phyloP scores from a whole-genome alignment of 1,139 yeast species.

The Yamadazyma buinensis region DNA sequence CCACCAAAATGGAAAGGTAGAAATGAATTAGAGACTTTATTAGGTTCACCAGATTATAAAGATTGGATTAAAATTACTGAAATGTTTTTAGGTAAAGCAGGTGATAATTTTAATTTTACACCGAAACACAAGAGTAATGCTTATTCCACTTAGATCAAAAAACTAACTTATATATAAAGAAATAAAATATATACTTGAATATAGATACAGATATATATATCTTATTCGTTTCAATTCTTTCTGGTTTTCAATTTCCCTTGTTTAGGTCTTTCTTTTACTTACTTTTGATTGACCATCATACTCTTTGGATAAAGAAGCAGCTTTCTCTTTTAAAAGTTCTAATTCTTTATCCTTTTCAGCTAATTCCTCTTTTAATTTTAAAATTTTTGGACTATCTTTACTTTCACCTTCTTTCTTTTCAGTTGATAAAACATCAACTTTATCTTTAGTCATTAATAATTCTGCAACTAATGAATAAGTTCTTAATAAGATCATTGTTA shows the following conservation, averaged over 20 bases:
- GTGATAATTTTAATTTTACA: constrained; percentile 67
- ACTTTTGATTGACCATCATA: constrained; percentile 26
- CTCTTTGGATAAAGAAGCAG: constrained; percentile 61
- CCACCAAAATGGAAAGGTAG: constrained; percentile 96
- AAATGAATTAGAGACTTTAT: constrained; percentile 83
- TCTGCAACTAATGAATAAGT: constrained; percentile 83
- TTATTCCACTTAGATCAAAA: neutral
- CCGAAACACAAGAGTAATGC: constrained; percentile 96
- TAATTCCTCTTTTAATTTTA: constrained; percentile 51
- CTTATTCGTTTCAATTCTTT: no score
- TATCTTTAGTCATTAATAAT: constrained; percentile 57
- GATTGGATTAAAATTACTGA: constrained; percentile 99
- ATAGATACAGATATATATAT: no score
- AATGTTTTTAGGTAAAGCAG: constrained; percentile 87
- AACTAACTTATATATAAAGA: no score
- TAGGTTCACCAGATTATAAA: constrained; percentile 78
- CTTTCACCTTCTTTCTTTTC: constrained; percentile 11
- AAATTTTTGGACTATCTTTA: constrained; percentile 36
- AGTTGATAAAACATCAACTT: constrained; percentile 48
- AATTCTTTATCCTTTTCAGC: constrained; percentile 61
- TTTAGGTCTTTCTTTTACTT: constrained; percentile 9
- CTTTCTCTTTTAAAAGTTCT: constrained; percentile 66
- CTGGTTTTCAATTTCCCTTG: no score
- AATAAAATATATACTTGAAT: no score
- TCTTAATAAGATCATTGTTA: constrained; percentile 80